These are phyloP conservation scores for Tremella yokohamensis DNA, from an alignment of 768 basidiomycete genomes.

Conservation along the genomic window DNA sequence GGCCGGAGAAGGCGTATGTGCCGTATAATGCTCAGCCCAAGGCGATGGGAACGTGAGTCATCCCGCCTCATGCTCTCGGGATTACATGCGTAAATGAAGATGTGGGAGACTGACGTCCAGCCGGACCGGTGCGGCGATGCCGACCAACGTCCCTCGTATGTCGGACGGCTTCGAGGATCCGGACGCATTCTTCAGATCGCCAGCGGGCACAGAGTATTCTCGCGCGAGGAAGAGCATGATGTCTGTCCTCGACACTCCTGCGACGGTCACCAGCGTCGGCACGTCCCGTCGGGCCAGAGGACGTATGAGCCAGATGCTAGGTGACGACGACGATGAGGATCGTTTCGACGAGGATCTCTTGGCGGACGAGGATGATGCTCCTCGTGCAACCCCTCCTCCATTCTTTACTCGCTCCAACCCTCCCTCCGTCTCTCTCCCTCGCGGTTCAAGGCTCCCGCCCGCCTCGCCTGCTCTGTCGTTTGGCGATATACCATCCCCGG, in stretches of 20 bases:
- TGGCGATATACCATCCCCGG: slow-evolving; percentile 28
- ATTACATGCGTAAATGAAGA: too few species aligned
- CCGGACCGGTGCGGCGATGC: slow-evolving; percentile 45
- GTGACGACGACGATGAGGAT: slow-evolving; percentile 26
- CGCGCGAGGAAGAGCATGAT: slow-evolving; percentile 11
- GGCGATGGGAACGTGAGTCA: slow-evolving; percentile 47
- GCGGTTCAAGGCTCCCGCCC: slow-evolving; percentile 16
- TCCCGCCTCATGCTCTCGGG: too few species aligned
- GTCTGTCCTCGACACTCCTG: slow-evolving; percentile 4
- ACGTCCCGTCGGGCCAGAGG: slow-evolving; percentile 4
- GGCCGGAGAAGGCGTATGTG: slow-evolving; percentile 22
- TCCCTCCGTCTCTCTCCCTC: slow-evolving; percentile 23
- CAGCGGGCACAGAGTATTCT: slow-evolving; percentile 6
- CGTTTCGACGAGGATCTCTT: slow-evolving; percentile 15
- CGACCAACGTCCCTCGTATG: slow-evolving; percentile 38
- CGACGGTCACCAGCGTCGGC: not conserved
- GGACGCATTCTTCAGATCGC: slow-evolving; percentile 46
- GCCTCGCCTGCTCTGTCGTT: slow-evolving; percentile 25
- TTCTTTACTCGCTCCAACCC: slow-evolving; percentile 16
- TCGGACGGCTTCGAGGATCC: slow-evolving; percentile 51
- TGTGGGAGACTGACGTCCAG: slow-evolving; percentile 24
- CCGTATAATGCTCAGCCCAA: slow-evolving; percentile 45
- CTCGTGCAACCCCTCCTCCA: not conserved
- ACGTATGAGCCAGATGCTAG: slow-evolving; percentile 24
- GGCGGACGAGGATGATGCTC: slow-evolving; percentile 23